Percentiles rank a stretch among this genome's conserved stretches.
phyloP scores from a whole-genome alignment of 352 stramenopile species.

The Elongisporangium prolatum region DNA sequence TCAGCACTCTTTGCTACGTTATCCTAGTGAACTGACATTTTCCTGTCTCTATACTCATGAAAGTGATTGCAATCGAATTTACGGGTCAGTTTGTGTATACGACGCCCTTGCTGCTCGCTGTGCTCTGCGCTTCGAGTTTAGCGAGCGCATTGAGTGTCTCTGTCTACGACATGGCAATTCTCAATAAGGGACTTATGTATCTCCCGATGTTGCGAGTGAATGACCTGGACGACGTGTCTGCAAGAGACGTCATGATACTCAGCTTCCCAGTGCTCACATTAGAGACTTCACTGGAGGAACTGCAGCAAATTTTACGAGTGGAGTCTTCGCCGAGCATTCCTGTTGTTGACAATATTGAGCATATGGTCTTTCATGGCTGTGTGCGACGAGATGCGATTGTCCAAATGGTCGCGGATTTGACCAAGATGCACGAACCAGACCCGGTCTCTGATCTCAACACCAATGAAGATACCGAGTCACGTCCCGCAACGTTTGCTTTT shows the following conservation, averaged over 20 bases:
- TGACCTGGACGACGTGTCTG: conserved; percentile 34
- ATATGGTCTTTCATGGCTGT: conserved; percentile 48
- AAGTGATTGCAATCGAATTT: conserved; percentile 69
- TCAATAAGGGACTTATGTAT: conserved; percentile 48
- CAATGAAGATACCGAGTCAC: too few relatives aligned
- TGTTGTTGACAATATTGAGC: conserved; percentile 30
- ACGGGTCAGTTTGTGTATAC: conserved; percentile 70
- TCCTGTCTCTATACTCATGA: neutral
- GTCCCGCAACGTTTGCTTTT: too few relatives aligned
- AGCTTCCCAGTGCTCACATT: conserved; percentile 35
- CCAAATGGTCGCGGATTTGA: neutral
- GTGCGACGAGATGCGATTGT: conserved; percentile 21
- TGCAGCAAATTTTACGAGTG: conserved; percentile 20
- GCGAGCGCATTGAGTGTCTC: conserved; percentile 52
- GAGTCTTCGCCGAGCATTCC: conserved; percentile 21
- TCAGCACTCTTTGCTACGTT: too few relatives aligned
- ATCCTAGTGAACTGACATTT: neutral
- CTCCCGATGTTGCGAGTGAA: conserved; percentile 47
- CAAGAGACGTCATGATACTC: conserved; percentile 49
- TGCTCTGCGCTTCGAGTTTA: conserved; percentile 41
- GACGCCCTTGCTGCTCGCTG: conserved; percentile 48
- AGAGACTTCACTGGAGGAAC: conserved; percentile 22
- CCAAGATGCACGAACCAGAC: too few relatives aligned
- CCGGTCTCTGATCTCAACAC: too few relatives aligned
- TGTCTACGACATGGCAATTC: conserved; percentile 57